phyloP scores from a whole-genome alignment of 306 rosid genomes.

The Trifolium fragiferum region DNA sequence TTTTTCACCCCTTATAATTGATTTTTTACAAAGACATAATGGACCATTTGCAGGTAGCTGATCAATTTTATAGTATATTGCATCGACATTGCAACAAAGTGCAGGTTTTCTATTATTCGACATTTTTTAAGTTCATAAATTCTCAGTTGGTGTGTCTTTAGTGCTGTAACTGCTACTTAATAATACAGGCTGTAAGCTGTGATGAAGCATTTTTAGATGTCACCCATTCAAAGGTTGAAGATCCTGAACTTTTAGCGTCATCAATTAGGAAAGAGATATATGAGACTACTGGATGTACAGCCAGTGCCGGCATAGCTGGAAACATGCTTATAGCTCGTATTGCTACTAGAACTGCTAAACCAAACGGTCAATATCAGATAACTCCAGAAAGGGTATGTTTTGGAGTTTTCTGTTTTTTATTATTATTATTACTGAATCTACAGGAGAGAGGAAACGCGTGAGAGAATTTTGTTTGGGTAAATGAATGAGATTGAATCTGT shows the following conservation, averaged over 20 bases:
- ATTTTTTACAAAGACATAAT: constrained; percentile 35
- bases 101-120: constrained; percentile 63
- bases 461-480: background rate
- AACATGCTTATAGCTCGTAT: constrained; percentile 97
- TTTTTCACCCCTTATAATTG: constrained; percentile 13
- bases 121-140: constrained; percentile 35
- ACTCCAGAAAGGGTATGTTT: constrained; percentile 64
- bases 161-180: constrained; percentile 33
- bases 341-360: constrained; percentile 95
- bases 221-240: constrained; percentile 60
- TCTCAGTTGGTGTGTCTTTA: constrained; percentile 29
- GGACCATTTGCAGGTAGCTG: constrained; percentile 82
- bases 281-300: constrained; percentile 82
- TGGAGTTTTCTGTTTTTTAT: constrained; percentile 35
- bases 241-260: constrained; percentile 73
- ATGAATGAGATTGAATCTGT: background rate
- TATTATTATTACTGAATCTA: constrained; percentile 18
- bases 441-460: background rate
- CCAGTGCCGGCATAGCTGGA: constrained; percentile 85
- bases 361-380: constrained; percentile 87
- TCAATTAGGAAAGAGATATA: constrained; percentile 75
- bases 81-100: constrained; percentile 82
- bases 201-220: constrained; percentile 94
- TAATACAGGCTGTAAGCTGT: constrained; percentile 91
- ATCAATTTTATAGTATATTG: constrained; percentile 81